These are phyloP conservation scores for Pichia sp. DNA, from an alignment of 1,139 yeast species.

Conservation along the genomic window DNA sequence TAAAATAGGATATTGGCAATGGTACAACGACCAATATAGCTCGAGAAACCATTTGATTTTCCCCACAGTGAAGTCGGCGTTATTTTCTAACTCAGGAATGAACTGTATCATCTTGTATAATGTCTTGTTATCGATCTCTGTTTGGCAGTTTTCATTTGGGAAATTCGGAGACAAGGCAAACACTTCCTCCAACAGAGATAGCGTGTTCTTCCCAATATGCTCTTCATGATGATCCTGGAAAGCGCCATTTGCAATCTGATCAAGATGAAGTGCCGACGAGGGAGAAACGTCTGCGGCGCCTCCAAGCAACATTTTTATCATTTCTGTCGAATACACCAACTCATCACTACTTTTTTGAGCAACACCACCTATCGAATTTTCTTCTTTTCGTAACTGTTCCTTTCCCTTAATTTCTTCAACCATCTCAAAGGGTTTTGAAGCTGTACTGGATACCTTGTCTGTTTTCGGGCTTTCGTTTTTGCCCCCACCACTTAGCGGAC, in stretches of 20 bases:
- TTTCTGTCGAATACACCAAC: slow-evolving; percentile 5
- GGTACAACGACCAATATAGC: slow-evolving; percentile 44
- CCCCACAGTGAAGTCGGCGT: slow-evolving; percentile 16
- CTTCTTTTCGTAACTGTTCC: not conserved
- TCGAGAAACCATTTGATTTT: slow-evolving; percentile 21
- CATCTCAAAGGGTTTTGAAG: not conserved
- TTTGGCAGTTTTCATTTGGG: slow-evolving; percentile 17
- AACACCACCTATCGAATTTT: not conserved
- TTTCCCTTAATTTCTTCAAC: not conserved
- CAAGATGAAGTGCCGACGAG: slow-evolving; percentile 1
- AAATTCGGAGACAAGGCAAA: slow-evolving; percentile 18
- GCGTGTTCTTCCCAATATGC: slow-evolving; percentile 10
- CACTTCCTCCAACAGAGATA: slow-evolving; percentile 16
- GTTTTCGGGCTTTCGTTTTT: too few species aligned
- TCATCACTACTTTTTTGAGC: slow-evolving; percentile 12
- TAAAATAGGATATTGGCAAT: slow-evolving; percentile 43
- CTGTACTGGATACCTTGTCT: not conserved
- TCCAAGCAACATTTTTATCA: slow-evolving; percentile 15
- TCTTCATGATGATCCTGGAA: slow-evolving; percentile 17
- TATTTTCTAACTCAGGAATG: slow-evolving; percentile 15
- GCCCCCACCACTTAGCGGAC: not conserved
- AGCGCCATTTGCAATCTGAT: slow-evolving; percentile 15
- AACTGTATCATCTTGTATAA: slow-evolving; percentile 10
- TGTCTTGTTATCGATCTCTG: slow-evolving; percentile 10
- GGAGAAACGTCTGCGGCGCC: slow-evolving; percentile 15